Evolutionary conservation across 225 moss, liverwort and hornwort genomes (phyloP).

Genomic region (Bryum argenteum): DNA sequence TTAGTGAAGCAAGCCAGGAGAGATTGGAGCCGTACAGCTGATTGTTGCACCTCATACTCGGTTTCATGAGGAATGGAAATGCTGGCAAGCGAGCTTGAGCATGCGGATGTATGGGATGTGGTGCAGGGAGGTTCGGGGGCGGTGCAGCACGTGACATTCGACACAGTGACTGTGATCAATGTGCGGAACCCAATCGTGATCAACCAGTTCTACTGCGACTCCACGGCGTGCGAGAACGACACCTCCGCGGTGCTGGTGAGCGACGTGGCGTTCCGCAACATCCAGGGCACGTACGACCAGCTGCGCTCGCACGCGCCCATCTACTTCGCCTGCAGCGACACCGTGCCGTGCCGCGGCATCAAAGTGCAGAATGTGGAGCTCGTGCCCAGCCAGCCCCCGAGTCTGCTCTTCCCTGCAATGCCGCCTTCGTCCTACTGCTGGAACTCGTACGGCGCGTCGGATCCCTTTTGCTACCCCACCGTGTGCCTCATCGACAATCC

Average conservation of each 20-base stretch:
- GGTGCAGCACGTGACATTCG: conserved; percentile 51
- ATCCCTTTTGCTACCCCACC: conserved; percentile 38
- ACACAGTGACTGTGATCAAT: conserved; percentile 39
- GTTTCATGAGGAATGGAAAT: too few relatives aligned
- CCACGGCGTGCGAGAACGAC: conserved; percentile 33
- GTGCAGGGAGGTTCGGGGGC: conserved; percentile 54
- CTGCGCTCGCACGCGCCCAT: conserved; percentile 39
- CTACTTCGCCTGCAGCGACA: conserved; percentile 62
- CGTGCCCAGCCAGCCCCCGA: conserved; percentile 15
- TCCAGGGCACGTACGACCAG: conserved; percentile 52
- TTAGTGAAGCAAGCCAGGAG: too few relatives aligned
- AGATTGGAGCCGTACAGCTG: too few relatives aligned
- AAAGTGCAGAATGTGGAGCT: conserved; percentile 50
- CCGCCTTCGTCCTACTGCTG: conserved; percentile 36
- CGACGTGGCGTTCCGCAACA: conserved; percentile 48
- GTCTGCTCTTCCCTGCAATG: background rate
- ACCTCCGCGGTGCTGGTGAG: conserved; percentile 49
- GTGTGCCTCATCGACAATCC: conserved; percentile 47
- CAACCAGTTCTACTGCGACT: conserved; percentile 66
- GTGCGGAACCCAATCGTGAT: conserved; percentile 62
- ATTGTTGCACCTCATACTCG: too few relatives aligned
- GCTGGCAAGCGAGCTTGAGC: too few relatives aligned
- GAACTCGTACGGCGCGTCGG: conserved; percentile 50
- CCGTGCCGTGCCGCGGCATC: conserved; percentile 52
- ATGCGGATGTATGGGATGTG: background rate